Evolutionary conservation across 495 filamentous ascomycete genomes (phyloP).

Genomic region (Evernia prunastri): DNA sequence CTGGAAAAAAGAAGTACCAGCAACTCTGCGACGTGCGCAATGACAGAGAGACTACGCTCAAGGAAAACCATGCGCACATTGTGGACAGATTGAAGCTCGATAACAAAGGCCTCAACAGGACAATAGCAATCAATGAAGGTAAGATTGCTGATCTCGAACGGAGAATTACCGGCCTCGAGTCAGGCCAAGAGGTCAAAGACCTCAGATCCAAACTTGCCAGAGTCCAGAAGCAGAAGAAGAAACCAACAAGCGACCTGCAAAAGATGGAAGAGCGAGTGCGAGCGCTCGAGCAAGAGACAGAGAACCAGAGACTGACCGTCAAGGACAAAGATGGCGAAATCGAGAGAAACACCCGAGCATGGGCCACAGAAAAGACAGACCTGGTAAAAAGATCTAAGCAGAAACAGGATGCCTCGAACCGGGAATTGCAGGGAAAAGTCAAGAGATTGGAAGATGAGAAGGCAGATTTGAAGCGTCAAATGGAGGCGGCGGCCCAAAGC

Average conservation of each 20-base stretch:
- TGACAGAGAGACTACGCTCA: neutral
- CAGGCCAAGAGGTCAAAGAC: neutral
- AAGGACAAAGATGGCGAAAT: neutral
- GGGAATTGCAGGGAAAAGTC: no score
- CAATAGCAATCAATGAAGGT: neutral
- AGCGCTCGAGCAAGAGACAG: neutral
- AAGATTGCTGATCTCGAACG: neutral
- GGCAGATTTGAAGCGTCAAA: no score
- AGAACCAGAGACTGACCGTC: neutral
- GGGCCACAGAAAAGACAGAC: no score
- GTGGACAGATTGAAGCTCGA: neutral
- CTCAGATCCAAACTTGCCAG: neutral
- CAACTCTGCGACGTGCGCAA: neutral
- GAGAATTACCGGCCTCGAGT: neutral
- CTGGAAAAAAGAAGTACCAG: neutral
- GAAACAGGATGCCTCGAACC: no score
- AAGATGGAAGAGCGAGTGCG: neutral
- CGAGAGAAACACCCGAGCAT: no score
- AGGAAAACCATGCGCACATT: neutral
- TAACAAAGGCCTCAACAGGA: neutral
- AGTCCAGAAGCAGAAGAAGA: no score
- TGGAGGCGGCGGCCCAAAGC: no score
- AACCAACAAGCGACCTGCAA: neutral
- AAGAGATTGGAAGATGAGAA: no score
- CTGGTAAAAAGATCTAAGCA: no score